Base-by-base conservation (phyloP, 306 rosid genomes). In the Parietaria judaica region DNA sequence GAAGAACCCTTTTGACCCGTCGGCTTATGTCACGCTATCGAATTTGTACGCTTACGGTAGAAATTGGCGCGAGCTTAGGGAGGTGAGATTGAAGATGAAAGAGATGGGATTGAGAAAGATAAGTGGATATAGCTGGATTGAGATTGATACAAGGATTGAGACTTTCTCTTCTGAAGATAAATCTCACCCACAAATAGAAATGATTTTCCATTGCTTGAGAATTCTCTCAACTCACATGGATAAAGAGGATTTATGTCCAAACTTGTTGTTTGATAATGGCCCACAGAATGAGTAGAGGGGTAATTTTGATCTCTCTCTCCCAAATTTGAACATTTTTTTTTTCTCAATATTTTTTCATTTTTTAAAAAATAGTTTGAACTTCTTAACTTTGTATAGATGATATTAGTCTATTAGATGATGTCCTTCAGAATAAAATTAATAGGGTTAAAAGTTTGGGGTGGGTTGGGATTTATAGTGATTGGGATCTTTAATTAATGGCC, bases 61-160 rank as follows among this genome's bases (percentile, higher is more conserved):
- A 46, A 79, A 79, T 45, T 85, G 96, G 95, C 83, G 79, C 55
- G 95, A 83, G 64, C 67, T 81, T 60, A 69, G 85, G 65, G 72
- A 68, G 56, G 80, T 86, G 67, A 78, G 91, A 76, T 77, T 68
- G 54, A 83, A 81, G 74, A 81, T 83, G 85, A 89, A 80, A 56
- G 86, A 81, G 53, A 69, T 86, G 51, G 85, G 95, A 60, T 72
- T 86, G 66, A 83, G 71, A 78, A 89, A 89, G 74, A 84, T 62
- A 46, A 91, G 92, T 8, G 92, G 95, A 44, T 89, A 88, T 72
- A 86, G 97, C 64, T 89, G 95, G 95, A 84, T 82, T 54, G 95
- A 86, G 79, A 77, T 82, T 73, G 70, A 84, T 74, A 66, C 76
- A 57, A 80, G 63, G 67, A 84, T 83, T 54, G 81, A 73, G 6